A percentile compares a stretch with the other conserved stretches of the same genome.
Conservation (phyloP, 257 asterid genomes). For the Nicotiana tomentosiformis region DNA sequence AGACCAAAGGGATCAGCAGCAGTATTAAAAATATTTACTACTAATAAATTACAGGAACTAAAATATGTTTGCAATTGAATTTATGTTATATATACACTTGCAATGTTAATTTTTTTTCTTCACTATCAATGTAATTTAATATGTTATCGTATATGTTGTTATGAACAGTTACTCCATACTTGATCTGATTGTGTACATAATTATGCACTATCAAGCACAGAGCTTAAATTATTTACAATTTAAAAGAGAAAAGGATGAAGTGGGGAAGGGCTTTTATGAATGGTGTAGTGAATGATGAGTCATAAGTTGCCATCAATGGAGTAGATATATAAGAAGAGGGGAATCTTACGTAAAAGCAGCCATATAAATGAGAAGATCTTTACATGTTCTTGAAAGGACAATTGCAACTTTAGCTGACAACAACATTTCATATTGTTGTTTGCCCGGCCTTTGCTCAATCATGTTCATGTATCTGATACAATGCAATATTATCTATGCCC, state of each 20-base stretch:
- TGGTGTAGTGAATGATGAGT: conserved; percentile 46
- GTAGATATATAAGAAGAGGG: conserved; percentile 7
- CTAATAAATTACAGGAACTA: background rate
- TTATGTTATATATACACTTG: background rate
- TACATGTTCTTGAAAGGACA: conserved; percentile 42
- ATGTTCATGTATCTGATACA: background rate
- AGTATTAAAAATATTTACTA: no score
- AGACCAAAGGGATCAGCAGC: background rate
- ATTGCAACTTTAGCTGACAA: conserved; percentile 6
- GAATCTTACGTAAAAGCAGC: conserved; percentile 44
- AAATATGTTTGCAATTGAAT: background rate
- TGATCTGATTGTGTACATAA: background rate
- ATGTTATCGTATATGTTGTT: no score
- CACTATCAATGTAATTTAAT: background rate
- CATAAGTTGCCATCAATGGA: conserved; percentile 24
- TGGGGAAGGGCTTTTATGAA: conserved; percentile 7
- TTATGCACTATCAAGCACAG: no score
- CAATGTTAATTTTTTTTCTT: background rate
- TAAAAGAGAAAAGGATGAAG: background rate
- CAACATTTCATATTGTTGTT: background rate
- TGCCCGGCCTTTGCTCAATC: background rate
- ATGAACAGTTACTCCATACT: no score
- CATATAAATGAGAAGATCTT: conserved; percentile 20
- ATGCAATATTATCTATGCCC: background rate
- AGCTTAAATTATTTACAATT: background rate